These are phyloP conservation scores for Candida corydali DNA, from an alignment of 805 yeast species.

Conservation along the genomic window DNA sequence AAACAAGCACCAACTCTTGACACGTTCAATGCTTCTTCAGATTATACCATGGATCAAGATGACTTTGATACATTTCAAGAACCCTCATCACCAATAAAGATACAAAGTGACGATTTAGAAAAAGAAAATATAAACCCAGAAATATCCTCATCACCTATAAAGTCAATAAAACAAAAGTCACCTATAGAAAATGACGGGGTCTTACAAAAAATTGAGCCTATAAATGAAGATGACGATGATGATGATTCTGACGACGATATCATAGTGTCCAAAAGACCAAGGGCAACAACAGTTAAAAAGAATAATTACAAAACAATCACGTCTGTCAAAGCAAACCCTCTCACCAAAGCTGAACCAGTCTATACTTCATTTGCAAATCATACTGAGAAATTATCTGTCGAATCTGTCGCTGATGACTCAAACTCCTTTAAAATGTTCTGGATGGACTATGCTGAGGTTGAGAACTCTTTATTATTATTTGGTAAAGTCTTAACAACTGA, in stretches of 20 bases:
- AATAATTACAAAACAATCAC: constrained; percentile 35
- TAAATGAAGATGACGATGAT: constrained; percentile 15
- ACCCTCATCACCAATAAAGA: constrained; percentile 37
- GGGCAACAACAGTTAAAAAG: constrained; percentile 30
- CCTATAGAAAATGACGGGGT: constrained; percentile 1
- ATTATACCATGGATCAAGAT: constrained; percentile 19
- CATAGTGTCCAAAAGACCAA: constrained; percentile 50
- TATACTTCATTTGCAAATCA: constrained; percentile 18
- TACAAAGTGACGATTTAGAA: constrained; percentile 8
- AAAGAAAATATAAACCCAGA: constrained; percentile 13
- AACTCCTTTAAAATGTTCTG: constrained; percentile 73
- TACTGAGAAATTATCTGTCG: constrained; percentile 32
- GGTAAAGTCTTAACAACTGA: constrained; percentile 71
- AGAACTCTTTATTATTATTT: constrained; percentile 62
- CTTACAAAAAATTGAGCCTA: constrained; percentile 4
- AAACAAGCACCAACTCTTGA: constrained; percentile 15
- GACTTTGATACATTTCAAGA: constrained; percentile 6
- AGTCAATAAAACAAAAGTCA: constrained; percentile 1
- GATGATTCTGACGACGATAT: constrained; percentile 57
- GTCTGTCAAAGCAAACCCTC: constrained; percentile 27
- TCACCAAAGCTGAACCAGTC: constrained; percentile 19
- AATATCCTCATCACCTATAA: constrained; percentile 5
- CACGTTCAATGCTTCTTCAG: constrained; percentile 24
- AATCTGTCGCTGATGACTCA: constrained; percentile 18
- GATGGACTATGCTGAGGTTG: constrained; percentile 84